Evolutionary conservation across 495 filamentous ascomycete species (phyloP), one percentile per base, ranked within the genome.

Genomic region (Aspergillus bertholletiae): DNA sequence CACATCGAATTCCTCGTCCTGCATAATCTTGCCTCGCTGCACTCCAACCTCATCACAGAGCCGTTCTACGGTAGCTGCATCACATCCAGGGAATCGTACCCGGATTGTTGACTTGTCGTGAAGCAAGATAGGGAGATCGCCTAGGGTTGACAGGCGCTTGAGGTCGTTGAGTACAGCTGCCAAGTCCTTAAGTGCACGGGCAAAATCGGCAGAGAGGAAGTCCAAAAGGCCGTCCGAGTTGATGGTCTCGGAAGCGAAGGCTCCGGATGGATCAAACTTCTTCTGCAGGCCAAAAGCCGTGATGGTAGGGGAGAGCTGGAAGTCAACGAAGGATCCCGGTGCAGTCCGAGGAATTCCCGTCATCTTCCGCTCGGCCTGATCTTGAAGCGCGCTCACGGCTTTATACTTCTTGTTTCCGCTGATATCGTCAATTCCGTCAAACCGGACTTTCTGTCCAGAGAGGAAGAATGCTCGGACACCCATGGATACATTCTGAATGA

Each of bases 401-500:
- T 86, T 84, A 74, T 86, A 96, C 23, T 82, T 81, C 77, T 88
- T 89, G 70, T 90, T 85, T 41, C 92, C 91, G 7, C 80, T 84
- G 27, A 55, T 66, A 11, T 83, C 74, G 41, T 82, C 80, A 27
- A 85, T 65, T 15, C 91, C 90, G 64, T 96, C 88, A 57, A 88
- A 96, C 39, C 88, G 85, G 12, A 86, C 87, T 63, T 92, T 93
- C 55, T 92, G 84, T 1, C 94, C 94, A 0, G 84, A 88, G n/a
- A 96, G 72, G 69, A 86, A 85, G 70, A 98, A 96, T 1, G 90
- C 92, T 5, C 94, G 85, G 48, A 96, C 84, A 0, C 91, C 94
- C 54, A 88, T 84, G 18, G 90, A 96, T 2, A 97, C 93, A 73
- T 96, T 96, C 62, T 92, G 84, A n/a, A 97, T 79, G 18, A 97